phyloP scores from a whole-genome alignment of 371 early-diverging fungal species.

The Gilbertella persicaria region DNA sequence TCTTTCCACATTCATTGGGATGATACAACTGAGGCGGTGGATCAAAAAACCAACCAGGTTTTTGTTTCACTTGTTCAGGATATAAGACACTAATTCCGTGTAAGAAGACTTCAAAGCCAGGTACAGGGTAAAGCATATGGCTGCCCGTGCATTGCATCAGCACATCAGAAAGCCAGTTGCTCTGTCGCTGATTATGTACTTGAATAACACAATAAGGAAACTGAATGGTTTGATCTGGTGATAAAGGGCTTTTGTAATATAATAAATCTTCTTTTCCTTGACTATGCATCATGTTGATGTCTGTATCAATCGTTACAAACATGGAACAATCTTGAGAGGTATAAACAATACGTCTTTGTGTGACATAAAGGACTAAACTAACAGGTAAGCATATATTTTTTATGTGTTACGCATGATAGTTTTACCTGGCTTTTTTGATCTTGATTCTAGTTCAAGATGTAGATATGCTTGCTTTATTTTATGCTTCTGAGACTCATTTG shows the following conservation, averaged over 20 bases:
- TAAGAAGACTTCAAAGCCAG: slow-evolving; percentile 18
- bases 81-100: slow-evolving; percentile 19
- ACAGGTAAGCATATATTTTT: not conserved
- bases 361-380: slow-evolving; percentile 15
- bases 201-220: slow-evolving; percentile 26
- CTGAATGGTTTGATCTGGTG: not conserved
- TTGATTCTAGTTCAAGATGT: slow-evolving; percentile 2
- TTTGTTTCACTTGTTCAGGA: slow-evolving; percentile 1
- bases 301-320: slow-evolving; percentile 19
- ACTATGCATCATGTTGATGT: slow-evolving; percentile 15
- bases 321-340: slow-evolving; percentile 1
- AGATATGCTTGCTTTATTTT: slow-evolving; percentile 5
- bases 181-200: not conserved
- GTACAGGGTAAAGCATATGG: slow-evolving; percentile 3
- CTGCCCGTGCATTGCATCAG: not conserved
- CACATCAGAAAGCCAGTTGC: not conserved
- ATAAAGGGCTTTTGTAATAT: not conserved
- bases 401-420: no score
- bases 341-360: slow-evolving; percentile 19
- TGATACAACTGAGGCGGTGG: no score
- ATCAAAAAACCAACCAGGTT: not conserved
- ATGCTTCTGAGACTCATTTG: not conserved
- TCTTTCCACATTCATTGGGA: no score
- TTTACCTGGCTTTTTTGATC: slow-evolving; percentile 18
- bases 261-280: not conserved